Conservation (phyloP, 768 basidiomycete genomes). For the Daedaleopsis sinensis region DNA sequence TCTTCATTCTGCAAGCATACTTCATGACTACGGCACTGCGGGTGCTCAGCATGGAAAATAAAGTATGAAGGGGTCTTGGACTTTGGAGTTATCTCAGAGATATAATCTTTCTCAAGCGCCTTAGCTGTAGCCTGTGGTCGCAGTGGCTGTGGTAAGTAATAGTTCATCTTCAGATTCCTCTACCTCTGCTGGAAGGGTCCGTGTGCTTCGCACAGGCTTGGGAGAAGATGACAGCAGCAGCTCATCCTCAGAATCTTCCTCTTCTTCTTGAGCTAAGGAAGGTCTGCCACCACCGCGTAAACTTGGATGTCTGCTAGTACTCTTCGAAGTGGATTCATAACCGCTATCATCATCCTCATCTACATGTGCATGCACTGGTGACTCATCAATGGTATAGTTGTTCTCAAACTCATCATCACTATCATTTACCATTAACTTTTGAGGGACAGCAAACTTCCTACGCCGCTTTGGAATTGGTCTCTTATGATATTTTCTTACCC, state of each 20-base stretch:
- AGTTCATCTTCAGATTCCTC: not conserved
- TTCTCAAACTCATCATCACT: conserved; percentile 1
- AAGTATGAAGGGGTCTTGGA: not conserved
- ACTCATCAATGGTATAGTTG: not conserved
- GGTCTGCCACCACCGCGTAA: too few relatives aligned
- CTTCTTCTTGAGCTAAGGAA: not conserved
- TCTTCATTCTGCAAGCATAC: not conserved
- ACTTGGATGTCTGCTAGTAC: too few relatives aligned
- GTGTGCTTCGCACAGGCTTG: too few relatives aligned
- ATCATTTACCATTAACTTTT: not conserved
- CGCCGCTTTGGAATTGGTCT: not conserved
- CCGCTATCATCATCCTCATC: not conserved
- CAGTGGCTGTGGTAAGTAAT: not conserved
- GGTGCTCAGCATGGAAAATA: not conserved
- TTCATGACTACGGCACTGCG: not conserved
- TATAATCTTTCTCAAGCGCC: not conserved
- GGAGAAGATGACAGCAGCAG: too few relatives aligned
- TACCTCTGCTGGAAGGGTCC: too few relatives aligned
- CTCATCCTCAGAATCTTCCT: conserved; percentile 1
- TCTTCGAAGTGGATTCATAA: not conserved
- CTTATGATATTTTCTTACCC: not conserved
- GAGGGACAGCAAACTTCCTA: not conserved
- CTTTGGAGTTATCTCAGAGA: not conserved
- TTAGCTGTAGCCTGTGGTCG: not conserved
- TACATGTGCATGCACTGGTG: not conserved